Evolutionary conservation across 1,139 yeast species (phyloP).

Genomic region (Petasospora rhodanensis): DNA sequence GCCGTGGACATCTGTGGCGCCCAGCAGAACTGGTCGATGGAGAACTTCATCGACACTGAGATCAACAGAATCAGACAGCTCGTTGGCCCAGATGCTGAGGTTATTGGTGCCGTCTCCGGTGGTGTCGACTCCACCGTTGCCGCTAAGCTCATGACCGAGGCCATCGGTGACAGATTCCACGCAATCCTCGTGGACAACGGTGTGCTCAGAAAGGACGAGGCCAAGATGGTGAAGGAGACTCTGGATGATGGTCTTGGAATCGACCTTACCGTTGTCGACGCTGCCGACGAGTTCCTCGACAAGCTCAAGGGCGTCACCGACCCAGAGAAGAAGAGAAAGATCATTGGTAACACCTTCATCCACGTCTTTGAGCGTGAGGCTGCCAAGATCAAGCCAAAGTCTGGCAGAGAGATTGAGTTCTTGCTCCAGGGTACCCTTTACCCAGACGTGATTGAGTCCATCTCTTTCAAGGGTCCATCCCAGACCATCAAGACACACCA

Average conservation of each 20-base stretch:
- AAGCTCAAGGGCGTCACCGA: constrained; percentile 92
- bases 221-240: constrained; percentile 81
- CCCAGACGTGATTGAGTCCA: constrained; percentile 98
- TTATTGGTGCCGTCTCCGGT: constrained; percentile 99
- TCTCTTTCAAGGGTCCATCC: constrained; percentile 98
- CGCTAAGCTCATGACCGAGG: constrained; percentile 96
- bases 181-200: constrained; percentile 98
- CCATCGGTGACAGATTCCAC: constrained; percentile 98
- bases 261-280: constrained; percentile 91
- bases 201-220: constrained; percentile 92
- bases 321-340: constrained; percentile 98
- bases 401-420: constrained; percentile 88
- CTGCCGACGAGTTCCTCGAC: constrained; percentile 81
- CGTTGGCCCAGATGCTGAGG: constrained; percentile 98
- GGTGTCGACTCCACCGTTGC: constrained; percentile 99
- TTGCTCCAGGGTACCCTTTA: constrained; percentile 95
- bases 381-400: constrained; percentile 82
- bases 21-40: constrained; percentile 94
- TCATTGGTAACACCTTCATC: constrained; percentile 96
- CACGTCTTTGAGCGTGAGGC: constrained; percentile 97
- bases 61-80: constrained; percentile 83
- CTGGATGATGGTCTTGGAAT: constrained; percentile 91
- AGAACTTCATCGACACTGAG: constrained; percentile 94
- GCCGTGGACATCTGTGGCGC: constrained; percentile 90
- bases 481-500: constrained; percentile 99